A percentile compares a stretch with the other conserved stretches of the same genome.
Conservation (phyloP, 2,329 filamentous ascomycete genomes). For the Claviceps sorghi region DNA sequence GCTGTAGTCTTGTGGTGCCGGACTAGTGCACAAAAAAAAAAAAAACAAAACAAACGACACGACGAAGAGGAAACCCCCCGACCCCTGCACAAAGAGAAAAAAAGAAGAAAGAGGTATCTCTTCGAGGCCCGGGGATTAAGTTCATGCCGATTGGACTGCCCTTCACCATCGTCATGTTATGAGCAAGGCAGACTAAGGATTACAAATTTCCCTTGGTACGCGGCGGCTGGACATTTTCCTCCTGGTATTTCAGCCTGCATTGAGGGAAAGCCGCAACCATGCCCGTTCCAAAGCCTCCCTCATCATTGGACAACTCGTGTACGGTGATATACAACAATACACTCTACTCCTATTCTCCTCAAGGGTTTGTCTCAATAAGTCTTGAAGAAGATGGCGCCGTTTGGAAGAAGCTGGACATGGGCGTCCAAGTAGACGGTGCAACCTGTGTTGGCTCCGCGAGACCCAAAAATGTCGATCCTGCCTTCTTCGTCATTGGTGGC, state of each 20-base stretch:
- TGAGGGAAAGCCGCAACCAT: conserved; percentile 30
- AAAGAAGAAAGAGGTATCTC: neutral
- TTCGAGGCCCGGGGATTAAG: neutral
- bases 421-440: conserved; percentile 57
- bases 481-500: conserved; percentile 72
- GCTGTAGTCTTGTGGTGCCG: neutral
- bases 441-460: conserved; percentile 61
- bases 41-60: too few relatives aligned
- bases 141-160: neutral
- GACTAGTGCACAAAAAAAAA: neutral
- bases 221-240: neutral
- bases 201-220: neutral
- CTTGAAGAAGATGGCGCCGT: conserved; percentile 51
- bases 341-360: conserved; percentile 67
- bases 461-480: conserved; percentile 41
- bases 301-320: conserved; percentile 62
- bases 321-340: conserved; percentile 68
- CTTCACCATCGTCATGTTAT: conserved; percentile 5
- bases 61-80: neutral
- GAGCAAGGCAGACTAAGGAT: neutral
- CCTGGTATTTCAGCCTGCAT: neutral
- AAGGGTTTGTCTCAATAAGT: conserved; percentile 60
- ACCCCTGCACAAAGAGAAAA: neutral
- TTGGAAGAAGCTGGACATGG: conserved; percentile 54
- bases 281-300: conserved; percentile 56